A percentile compares a stretch with the other conserved stretches of the same genome.
These are phyloP conservation scores for Candida vaughaniae DNA, from an alignment of 805 yeast species.

Conservation along the genomic window DNA sequence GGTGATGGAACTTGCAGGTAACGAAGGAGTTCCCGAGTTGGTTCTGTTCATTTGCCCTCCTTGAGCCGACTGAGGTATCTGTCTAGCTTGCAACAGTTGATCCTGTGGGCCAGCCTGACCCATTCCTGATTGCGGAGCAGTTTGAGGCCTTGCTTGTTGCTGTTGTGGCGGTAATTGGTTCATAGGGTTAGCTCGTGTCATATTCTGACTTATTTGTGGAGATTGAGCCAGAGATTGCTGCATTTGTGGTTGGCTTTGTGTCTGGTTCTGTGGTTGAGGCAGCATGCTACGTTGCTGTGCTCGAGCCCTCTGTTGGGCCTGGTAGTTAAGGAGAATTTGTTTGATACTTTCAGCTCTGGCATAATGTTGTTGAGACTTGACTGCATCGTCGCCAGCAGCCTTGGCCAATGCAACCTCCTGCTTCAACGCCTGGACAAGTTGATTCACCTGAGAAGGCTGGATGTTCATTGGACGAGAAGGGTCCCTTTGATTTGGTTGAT, in stretches of 20 bases:
- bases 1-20: constrained; percentile 25
- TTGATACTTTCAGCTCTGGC: constrained; percentile 64
- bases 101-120: not conserved
- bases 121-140: constrained; percentile 1
- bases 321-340: constrained; percentile 56
- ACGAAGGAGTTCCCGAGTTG: constrained; percentile 9
- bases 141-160: constrained; percentile 3
- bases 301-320: constrained; percentile 41
- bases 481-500: not conserved
- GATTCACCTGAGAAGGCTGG: constrained; percentile 55
- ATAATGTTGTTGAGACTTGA: constrained; percentile 61
- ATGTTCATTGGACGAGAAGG: constrained; percentile 15
- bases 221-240: constrained; percentile 3
- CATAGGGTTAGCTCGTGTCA: not conserved
- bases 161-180: not conserved
- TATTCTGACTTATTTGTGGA: not conserved
- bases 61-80: not conserved
- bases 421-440: constrained; percentile 58
- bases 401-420: constrained; percentile 62
- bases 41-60: no score
- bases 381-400: constrained; percentile 57
- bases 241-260: constrained; percentile 11
- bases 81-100: not conserved
- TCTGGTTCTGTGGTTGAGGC: not conserved
- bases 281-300: constrained; percentile 3